phyloP scores from a whole-genome alignment of 495 filamentous ascomycete genomes.

The Delitschia confertaspora region DNA sequence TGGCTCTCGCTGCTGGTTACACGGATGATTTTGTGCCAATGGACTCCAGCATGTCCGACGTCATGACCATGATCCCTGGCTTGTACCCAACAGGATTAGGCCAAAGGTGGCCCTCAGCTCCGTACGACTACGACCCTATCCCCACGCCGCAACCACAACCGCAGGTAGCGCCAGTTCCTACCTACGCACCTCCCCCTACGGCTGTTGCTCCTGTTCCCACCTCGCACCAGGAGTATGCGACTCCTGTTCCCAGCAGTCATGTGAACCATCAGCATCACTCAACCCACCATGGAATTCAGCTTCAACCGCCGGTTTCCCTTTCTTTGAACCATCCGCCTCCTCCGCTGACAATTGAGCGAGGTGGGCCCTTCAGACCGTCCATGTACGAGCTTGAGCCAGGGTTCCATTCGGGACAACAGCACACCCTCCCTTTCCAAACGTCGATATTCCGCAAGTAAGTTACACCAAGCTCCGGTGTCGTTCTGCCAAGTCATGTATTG shows the following conservation, averaged over 20 bases:
- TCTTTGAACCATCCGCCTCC: conserved; percentile 13
- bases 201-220: conserved; percentile 7
- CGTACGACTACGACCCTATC: conserved; percentile 23
- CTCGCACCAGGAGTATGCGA: conserved; percentile 17
- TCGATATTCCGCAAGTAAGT: conserved; percentile 36
- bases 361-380: conserved; percentile 26
- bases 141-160: conserved; percentile 19
- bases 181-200: conserved; percentile 18
- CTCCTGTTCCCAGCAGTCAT: conserved; percentile 14
- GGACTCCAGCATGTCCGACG: conserved; percentile 14
- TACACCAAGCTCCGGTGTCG: background rate
- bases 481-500: background rate
- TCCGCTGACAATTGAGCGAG: conserved; percentile 3
- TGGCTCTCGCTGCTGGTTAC: conserved; percentile 20
- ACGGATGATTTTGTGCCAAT: conserved; percentile 23
- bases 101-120: conserved; percentile 22
- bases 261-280: conserved; percentile 2
- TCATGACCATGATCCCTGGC: conserved; percentile 28
- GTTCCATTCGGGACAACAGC: conserved; percentile 21
- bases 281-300: conserved; percentile 9
- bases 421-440: conserved; percentile 30
- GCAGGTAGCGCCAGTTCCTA: conserved; percentile 16
- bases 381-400: conserved; percentile 29
- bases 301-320: conserved; percentile 16
- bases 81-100: conserved; percentile 20